Conservation (phyloP, 2,329 filamentous ascomycete species). For the Davidsoniella neocaledoniae region DNA sequence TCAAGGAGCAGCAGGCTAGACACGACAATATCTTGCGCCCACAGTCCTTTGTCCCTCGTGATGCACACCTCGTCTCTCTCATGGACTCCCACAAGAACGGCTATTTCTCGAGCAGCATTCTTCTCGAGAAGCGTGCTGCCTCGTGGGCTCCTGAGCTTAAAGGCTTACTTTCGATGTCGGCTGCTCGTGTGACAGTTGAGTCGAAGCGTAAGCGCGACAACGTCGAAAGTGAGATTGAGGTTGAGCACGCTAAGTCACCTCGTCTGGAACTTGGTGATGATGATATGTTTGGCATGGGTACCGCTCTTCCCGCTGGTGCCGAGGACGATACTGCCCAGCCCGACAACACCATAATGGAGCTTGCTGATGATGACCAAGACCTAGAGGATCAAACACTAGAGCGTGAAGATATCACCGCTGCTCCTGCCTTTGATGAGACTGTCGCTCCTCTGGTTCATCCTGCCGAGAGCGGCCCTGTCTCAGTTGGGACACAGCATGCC, state of each 20-base stretch:
- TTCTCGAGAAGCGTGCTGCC: slow-evolving; percentile 61
- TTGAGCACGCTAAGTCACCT: slow-evolving; percentile 51
- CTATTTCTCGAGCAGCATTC: slow-evolving; percentile 72
- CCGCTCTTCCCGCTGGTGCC: slow-evolving; percentile 19
- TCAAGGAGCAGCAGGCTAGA: slow-evolving; percentile 75
- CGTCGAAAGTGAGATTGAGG: slow-evolving; percentile 64
- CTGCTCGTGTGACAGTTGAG: slow-evolving; percentile 58
- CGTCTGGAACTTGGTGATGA: slow-evolving; percentile 53
- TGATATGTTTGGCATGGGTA: slow-evolving; percentile 29
- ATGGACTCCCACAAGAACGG: slow-evolving; percentile 87
- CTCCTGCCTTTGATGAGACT: slow-evolving; percentile 62
- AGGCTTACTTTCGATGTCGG: slow-evolving; percentile 77
- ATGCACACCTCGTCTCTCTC: slow-evolving; percentile 71
- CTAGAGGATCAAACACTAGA: slow-evolving; percentile 30
- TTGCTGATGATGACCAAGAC: slow-evolving; percentile 41
- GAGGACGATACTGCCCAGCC: slow-evolving; percentile 34
- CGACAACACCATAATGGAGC: slow-evolving; percentile 48
- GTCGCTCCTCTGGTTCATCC: slow-evolving; percentile 61
- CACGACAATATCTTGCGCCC: slow-evolving; percentile 73
- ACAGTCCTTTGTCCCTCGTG: slow-evolving; percentile 67
- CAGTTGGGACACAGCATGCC: slow-evolving; percentile 82
- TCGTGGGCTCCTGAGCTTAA: slow-evolving; percentile 86
- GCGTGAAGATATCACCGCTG: slow-evolving; percentile 25
- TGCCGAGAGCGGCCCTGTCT: slow-evolving; percentile 71
- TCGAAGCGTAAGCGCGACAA: slow-evolving; percentile 89